These are phyloP conservation scores for Phytophthora syringae DNA, from an alignment of 352 stramenopile species.

Conservation along the genomic window DNA sequence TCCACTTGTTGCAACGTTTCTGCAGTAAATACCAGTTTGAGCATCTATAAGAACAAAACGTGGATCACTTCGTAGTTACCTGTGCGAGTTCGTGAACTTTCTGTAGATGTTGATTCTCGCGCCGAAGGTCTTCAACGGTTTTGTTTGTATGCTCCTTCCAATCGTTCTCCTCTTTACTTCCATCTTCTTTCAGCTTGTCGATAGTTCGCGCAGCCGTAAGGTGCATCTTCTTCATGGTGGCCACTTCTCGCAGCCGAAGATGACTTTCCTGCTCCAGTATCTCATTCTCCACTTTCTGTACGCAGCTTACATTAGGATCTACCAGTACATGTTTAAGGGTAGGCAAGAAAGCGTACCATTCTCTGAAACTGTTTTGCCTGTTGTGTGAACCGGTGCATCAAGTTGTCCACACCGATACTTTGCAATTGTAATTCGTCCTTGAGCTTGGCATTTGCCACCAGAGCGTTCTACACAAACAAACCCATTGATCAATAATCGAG, in stretches of 20 bases:
- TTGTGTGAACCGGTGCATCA: conserved; percentile 79
- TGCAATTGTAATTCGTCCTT: conserved; percentile 83
- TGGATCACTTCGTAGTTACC: conserved; percentile 17
- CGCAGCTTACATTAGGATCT: neutral
- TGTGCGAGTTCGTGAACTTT: conserved; percentile 61
- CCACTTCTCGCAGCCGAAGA: conserved; percentile 63
- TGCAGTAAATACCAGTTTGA: conserved; percentile 12
- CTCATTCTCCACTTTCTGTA: conserved; percentile 80
- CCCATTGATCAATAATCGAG: neutral
- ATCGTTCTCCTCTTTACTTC: conserved; percentile 54
- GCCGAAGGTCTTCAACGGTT: conserved; percentile 61
- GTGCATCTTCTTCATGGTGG: conserved; percentile 70
- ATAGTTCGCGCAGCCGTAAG: conserved; percentile 58
- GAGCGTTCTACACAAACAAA: conserved; percentile 52
- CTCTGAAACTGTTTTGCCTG: conserved; percentile 73
- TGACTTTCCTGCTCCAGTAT: conserved; percentile 77
- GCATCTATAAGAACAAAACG: neutral
- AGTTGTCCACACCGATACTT: conserved; percentile 81
- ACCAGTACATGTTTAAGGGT: too few relatives aligned
- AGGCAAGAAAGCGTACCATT: conserved; percentile 48
- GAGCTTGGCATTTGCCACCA: conserved; percentile 83
- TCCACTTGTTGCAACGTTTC: conserved; percentile 81
- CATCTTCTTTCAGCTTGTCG: conserved; percentile 66
- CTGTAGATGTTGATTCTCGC: conserved; percentile 67
- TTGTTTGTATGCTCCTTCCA: conserved; percentile 62